These are phyloP conservation scores for Moricandia arvensis DNA, from an alignment of 345 rosid species.

Conservation along the genomic window DNA sequence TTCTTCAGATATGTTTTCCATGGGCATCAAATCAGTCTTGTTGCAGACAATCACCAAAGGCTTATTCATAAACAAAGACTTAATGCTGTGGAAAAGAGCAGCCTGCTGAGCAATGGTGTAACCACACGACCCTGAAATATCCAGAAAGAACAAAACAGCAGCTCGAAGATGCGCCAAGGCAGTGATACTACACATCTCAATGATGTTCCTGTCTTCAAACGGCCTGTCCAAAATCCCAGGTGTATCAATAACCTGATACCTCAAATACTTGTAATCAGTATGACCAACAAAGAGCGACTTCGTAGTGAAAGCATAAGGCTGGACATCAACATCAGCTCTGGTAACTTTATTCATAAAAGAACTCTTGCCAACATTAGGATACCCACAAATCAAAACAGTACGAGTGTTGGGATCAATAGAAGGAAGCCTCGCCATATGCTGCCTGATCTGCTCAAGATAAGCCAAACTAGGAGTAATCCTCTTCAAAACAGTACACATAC, in stretches of 20 bases:
- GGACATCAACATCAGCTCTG: background rate
- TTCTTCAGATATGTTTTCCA: background rate
- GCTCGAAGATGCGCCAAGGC: background rate
- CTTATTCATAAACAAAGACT: background rate
- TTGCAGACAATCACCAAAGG: background rate
- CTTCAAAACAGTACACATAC: background rate
- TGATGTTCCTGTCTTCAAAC: background rate
- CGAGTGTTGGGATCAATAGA: background rate
- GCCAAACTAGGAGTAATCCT: background rate
- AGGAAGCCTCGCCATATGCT: background rate
- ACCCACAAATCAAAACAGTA: background rate
- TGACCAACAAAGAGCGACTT: background rate
- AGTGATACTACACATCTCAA: background rate
- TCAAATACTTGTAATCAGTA: background rate
- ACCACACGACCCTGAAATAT: background rate
- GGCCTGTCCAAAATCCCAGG: background rate
- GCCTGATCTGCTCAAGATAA: background rate
- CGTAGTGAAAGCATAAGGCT: background rate
- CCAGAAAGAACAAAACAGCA: background rate
- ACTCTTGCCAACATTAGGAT: background rate
- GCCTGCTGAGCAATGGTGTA: background rate
- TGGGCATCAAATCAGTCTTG: background rate
- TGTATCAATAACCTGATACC: background rate
- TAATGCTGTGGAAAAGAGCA: background rate
- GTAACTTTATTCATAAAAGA: background rate